Base-by-base conservation (phyloP, 2,329 filamentous ascomycete species). In the Ascochyta viciae-villosae region DNA sequence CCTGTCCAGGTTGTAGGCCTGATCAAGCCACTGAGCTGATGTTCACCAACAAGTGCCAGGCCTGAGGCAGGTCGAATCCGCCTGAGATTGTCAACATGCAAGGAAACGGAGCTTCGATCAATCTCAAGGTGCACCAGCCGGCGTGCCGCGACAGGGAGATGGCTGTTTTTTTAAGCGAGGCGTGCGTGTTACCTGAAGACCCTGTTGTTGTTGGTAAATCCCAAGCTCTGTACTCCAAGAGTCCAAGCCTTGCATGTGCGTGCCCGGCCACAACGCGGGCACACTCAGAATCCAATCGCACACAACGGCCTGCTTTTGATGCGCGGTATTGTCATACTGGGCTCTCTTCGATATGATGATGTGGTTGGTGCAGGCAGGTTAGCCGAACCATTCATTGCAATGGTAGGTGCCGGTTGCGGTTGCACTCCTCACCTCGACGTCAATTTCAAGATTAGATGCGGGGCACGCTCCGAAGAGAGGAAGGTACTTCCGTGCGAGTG, bases 221-320 rank as follows among this genome's bases (percentile, higher is more conserved):
- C 22, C 26, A 46, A 27, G 27, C 27, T 46, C 41, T 43, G 41
- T 31, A 15, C 37, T 45, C 22, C 4, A 34, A 34, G 47, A 15
- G 31, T 45, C 22, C 4, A 34, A 34, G 47, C 42, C 53, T 56
- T 56, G 53, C 53, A 56, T 56, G 53, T 51, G 53, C 53, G 37
- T 51, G 24, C 26, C 40, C 53, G 42, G 53, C 19, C 41, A 27
- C 29, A 37, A 37, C 27, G 37, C 40, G 35, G 41, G 8, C 33
- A 29, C 26, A 41, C 22, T 19, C 42, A 43, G n/a, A 15, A 23
- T 41, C 31, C 24, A 29, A 33, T 2, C 24, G 9, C 33, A 31
- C 10, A 16, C 22, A 37, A 39, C 47, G 47, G 37, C 22, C 48
- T 51, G 47, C 38, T 47, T 24, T 16, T n/a, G 27, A 8, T 35